Evolutionary conservation across 768 basidiomycete species (phyloP), one percentile per base, ranked within the genome.

Genomic region (Dendrothele bispora): DNA sequence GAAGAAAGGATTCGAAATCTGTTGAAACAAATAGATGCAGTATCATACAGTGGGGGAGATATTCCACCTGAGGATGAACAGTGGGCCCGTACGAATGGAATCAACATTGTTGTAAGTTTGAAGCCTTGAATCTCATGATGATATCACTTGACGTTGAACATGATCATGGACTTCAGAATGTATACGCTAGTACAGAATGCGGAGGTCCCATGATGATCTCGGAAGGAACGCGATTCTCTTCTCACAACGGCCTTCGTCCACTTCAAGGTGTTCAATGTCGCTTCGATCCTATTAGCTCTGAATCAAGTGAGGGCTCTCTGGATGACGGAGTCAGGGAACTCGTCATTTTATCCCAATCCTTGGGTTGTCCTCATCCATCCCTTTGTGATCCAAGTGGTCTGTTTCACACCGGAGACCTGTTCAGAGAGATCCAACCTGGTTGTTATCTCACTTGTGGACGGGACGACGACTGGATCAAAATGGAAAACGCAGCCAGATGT

Each of bases 401-500:
- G 10, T 55, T 54, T 44, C 56, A 57, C 44, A 54, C 56, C 4
- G 45, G 47, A n/a, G 59, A 60, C 39, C 44, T 61, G 5, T 58
- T 61, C 46, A 53, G 52, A 39, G 49, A 55, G 39, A 44, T 54
- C 25, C 41, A 53, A 15, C 46, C 49, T 21, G 57, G 57, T 12
- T 24, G 21, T 7, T 58, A 52, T 36, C 39, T 50, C 14, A 52
- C 51, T 34, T 50, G 52, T 22, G 57, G 59, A 12, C 56, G 57
- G 18, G 46, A 53, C 4, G 53, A 49, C 12, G 60, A 59, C 44
- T 59, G 55, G 58, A 52, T 59, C 45, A 54, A 55, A 46, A 53
- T 50, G 25, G 26, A 44, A 27, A 45, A 34, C n/a, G n/a, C n/a
- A n/a, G n/a, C n/a, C n/a, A n/a, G n/a, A n/a, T n/a, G n/a, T n/a